These are phyloP conservation scores for Termitomyces sp. DNA, from an alignment of 768 basidiomycete species.

Conservation along the genomic window DNA sequence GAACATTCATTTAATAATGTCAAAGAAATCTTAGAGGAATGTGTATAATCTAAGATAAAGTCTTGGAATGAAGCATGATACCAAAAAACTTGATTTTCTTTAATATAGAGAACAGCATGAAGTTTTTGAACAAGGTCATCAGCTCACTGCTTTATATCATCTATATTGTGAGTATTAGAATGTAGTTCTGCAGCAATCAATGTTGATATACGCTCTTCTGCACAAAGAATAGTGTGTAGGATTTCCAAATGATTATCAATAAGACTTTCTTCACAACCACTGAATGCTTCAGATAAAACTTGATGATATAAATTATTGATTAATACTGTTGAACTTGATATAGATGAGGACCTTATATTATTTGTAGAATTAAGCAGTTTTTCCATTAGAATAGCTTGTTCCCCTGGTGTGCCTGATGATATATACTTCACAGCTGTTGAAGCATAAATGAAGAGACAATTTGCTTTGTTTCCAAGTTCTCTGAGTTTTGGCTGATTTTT, in stretches of 20 bases:
- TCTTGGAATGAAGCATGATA: slow-evolving; percentile 20
- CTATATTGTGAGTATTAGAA: background rate
- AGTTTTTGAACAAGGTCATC: slow-evolving; percentile 8
- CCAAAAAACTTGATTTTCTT: slow-evolving; percentile 13
- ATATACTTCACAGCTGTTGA: too few relatives aligned
- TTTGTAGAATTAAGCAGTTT: background rate
- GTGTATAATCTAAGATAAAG: slow-evolving; percentile 12
- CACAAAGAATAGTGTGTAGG: slow-evolving; percentile 15
- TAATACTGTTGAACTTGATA: background rate
- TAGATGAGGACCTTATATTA: background rate
- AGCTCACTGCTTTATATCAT: background rate
- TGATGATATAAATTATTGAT: too few relatives aligned
- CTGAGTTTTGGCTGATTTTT: too few relatives aligned
- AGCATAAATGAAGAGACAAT: background rate
- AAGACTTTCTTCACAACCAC: too few relatives aligned
- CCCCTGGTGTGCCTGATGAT: background rate
- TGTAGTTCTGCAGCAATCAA: slow-evolving; percentile 12
- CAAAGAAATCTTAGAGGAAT: background rate
- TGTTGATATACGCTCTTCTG: slow-evolving; percentile 6
- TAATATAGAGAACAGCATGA: slow-evolving; percentile 17
- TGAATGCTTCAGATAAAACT: too few relatives aligned
- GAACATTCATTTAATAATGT: background rate
- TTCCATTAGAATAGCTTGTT: background rate
- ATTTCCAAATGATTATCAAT: too few relatives aligned
- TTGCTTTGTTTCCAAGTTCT: too few relatives aligned